These are phyloP conservation scores for Eimeria tenella DNA, from an alignment of 169 alveolate species.

Conservation along the genomic window DNA sequence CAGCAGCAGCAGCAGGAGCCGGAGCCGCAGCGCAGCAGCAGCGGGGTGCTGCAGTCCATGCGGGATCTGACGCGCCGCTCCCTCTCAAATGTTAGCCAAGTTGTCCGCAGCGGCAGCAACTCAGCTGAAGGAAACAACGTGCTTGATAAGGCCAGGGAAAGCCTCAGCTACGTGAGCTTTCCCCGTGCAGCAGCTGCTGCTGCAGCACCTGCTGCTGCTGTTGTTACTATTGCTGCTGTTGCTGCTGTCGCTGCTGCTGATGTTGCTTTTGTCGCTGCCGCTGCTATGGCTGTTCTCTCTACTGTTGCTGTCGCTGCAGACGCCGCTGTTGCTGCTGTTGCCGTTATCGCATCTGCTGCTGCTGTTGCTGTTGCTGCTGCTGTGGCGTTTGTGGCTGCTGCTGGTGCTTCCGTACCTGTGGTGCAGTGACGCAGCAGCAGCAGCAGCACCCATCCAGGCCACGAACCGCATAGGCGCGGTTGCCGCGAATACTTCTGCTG, in stretches of 20 bases:
- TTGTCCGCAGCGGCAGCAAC: constrained; percentile 60
- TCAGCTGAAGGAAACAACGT: constrained; percentile 27
- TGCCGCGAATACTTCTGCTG: background rate
- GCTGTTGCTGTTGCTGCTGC: constrained; percentile 6
- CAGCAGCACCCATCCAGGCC: background rate
- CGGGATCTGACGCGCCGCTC: constrained; percentile 53
- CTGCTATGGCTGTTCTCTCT: background rate
- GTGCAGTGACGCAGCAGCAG: background rate
- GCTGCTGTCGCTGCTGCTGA: constrained; percentile 22
- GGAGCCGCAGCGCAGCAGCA: constrained; percentile 57
- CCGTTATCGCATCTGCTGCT: too few species aligned
- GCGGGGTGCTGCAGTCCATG: constrained; percentile 69
- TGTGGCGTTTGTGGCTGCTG: background rate
- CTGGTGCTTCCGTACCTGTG: background rate
- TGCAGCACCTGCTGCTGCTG: background rate
- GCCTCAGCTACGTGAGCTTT: constrained; percentile 44
- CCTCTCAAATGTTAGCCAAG: constrained; percentile 39
- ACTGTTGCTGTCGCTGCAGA: background rate
- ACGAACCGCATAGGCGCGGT: background rate
- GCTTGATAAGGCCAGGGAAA: constrained; percentile 41
- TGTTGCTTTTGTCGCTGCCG: background rate
- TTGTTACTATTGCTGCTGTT: background rate
- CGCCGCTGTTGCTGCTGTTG: background rate
- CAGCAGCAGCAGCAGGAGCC: constrained; percentile 36
- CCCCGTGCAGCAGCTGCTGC: background rate